A percentile compares a stretch with the other conserved stretches of the same genome.
Conservation (phyloP, 2,329 filamentous ascomycete genomes). For the Aureobasidium lini region DNA sequence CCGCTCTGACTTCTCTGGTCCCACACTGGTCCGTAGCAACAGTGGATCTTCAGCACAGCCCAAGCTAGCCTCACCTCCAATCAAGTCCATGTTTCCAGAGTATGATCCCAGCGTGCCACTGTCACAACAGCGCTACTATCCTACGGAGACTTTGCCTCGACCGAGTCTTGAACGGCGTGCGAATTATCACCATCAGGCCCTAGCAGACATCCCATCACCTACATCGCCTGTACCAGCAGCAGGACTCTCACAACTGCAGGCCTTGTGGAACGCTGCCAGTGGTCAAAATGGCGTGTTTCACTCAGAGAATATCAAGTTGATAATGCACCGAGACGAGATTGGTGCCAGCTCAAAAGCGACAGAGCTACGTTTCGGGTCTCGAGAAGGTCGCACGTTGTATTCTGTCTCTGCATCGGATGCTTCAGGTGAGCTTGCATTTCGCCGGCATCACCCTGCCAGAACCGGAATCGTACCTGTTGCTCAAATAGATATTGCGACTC, state of each 20-base stretch:
- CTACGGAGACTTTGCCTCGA: constrained; percentile 31
- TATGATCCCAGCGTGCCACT: constrained; percentile 63
- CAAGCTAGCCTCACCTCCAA: constrained; percentile 31
- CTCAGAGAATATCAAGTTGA: constrained; percentile 6
- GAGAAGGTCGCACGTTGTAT: constrained; percentile 5
- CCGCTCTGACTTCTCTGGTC: constrained; percentile 5
- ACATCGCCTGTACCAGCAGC: neutral
- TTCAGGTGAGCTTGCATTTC: constrained; percentile 7
- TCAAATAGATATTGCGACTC: constrained; percentile 4
- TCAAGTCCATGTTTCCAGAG: constrained; percentile 68
- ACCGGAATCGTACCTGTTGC: constrained; percentile 14
- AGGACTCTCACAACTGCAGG: constrained; percentile 14
- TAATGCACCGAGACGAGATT: constrained; percentile 7
- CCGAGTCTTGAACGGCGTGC: neutral
- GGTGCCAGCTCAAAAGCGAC: neutral
- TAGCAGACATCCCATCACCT: neutral
- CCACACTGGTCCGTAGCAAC: constrained; percentile 13
- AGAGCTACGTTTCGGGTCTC: constrained; percentile 6
- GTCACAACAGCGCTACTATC: constrained; percentile 60
- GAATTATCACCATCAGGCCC: neutral
- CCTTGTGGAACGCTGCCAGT: constrained; percentile 14
- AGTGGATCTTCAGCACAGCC: constrained; percentile 7
- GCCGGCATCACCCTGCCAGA: constrained; percentile 14
- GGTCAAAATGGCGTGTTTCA: neutral
- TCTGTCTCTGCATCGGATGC: constrained; percentile 1